Percentiles rank a stretch among this genome's conserved stretches.
These are phyloP conservation scores for Paramarasmius palmivorus DNA, from an alignment of 1,284 basidiomycete genomes.

Conservation along the genomic window DNA sequence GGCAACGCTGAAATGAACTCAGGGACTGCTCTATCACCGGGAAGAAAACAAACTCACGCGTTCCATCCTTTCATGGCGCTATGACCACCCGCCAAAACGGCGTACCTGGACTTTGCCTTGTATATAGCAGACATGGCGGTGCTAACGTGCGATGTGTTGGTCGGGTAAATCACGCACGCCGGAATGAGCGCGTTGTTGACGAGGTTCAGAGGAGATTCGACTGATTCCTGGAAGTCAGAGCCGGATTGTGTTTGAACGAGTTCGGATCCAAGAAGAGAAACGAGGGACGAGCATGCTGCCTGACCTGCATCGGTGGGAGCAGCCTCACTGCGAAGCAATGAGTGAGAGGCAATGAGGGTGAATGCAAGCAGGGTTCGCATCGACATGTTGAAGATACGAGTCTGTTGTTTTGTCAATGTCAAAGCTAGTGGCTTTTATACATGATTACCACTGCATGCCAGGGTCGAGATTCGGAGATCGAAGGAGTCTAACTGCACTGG, in stretches of 20 bases:
- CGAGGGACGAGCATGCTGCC: neutral
- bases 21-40: neutral
- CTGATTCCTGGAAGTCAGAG: constrained; percentile 11
- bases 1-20: constrained; percentile 9
- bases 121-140: constrained; percentile 22
- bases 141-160: constrained; percentile 14
- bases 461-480: no score
- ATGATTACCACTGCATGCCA: no score
- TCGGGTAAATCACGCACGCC: constrained; percentile 22
- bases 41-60: constrained; percentile 4
- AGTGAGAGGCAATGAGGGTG: no score
- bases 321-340: no score
- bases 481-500: no score
- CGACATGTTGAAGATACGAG: no score
- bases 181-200: constrained; percentile 15
- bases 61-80: constrained; percentile 25
- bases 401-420: no score
- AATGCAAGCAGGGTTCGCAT: no score
- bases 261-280: neutral
- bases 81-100: constrained; percentile 24
- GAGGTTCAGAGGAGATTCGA: constrained; percentile 16
- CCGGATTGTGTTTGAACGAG: neutral
- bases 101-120: constrained; percentile 15
- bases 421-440: no score
- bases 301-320: no score